These are phyloP conservation scores for Ganoderma sinense DNA, from an alignment of 1,284 basidiomycete genomes.

Conservation along the genomic window DNA sequence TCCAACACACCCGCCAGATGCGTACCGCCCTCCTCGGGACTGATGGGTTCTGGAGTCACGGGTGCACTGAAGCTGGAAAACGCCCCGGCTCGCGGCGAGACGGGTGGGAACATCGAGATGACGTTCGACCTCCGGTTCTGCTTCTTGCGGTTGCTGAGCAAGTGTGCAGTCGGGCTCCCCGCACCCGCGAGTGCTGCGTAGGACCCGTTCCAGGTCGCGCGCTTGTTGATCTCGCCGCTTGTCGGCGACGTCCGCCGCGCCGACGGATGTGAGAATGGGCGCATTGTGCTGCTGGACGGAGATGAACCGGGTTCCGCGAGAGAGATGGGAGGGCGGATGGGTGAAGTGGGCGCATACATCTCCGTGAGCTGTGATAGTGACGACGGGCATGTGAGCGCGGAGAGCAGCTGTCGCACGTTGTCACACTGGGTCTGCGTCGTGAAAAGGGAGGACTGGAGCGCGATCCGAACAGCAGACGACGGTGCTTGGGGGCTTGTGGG, in stretches of 20 bases:
- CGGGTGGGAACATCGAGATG: slow-evolving; percentile 49
- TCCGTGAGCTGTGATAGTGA: slow-evolving; percentile 78
- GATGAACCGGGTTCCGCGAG: slow-evolving; percentile 52
- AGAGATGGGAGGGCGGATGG: slow-evolving; percentile 50
- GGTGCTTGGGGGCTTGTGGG: slow-evolving; percentile 55
- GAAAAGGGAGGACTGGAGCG: slow-evolving; percentile 74
- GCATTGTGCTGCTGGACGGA: slow-evolving; percentile 16
- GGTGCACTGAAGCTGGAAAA: slow-evolving; percentile 52
- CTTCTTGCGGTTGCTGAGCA: slow-evolving; percentile 50
- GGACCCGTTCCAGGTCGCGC: slow-evolving; percentile 78
- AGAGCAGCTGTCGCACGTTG: slow-evolving; percentile 77
- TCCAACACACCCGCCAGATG: slow-evolving; percentile 32
- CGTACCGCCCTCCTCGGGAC: slow-evolving; percentile 12
- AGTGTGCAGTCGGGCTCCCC: slow-evolving; percentile 49
- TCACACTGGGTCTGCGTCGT: slow-evolving; percentile 81
- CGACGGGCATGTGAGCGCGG: slow-evolving; percentile 72
- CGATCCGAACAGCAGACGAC: slow-evolving; percentile 66
- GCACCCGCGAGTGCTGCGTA: slow-evolving; percentile 56
- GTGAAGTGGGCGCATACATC: slow-evolving; percentile 85
- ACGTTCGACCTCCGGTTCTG: slow-evolving; percentile 65
- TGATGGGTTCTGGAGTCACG: slow-evolving; percentile 47
- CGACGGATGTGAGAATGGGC: slow-evolving; percentile 53
- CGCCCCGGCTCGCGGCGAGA: slow-evolving; percentile 27
- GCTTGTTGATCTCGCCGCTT: slow-evolving; percentile 50
- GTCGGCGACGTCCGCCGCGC: slow-evolving; percentile 35